Evolutionary conservation across 2,329 filamentous ascomycete genomes (phyloP).

Genomic region (Ophiostoma pallidulum): DNA sequence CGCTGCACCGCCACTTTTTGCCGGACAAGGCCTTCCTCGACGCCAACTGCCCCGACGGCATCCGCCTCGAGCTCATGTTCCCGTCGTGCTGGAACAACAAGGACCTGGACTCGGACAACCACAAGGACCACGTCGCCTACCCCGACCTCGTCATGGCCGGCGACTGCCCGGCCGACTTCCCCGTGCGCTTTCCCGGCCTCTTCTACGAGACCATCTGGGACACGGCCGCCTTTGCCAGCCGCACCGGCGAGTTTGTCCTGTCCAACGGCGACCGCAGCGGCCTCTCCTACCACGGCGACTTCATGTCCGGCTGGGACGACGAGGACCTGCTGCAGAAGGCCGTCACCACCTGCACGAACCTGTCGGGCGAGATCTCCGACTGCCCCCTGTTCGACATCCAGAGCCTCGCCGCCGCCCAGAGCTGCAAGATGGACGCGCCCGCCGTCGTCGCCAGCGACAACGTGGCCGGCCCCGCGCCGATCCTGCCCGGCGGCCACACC

Average conservation of each 20-base stretch:
- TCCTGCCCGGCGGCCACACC: slow-evolving; percentile 55
- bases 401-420: slow-evolving; percentile 37
- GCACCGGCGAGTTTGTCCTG: slow-evolving; percentile 61
- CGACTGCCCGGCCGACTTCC: slow-evolving; percentile 60
- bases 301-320: slow-evolving; percentile 73
- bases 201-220: slow-evolving; percentile 83
- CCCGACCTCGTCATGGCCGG: slow-evolving; percentile 69
- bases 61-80: slow-evolving; percentile 80
- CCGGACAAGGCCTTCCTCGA: slow-evolving; percentile 75
- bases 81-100: slow-evolving; percentile 82
- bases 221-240: slow-evolving; percentile 54
- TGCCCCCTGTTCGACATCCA: slow-evolving; percentile 70
- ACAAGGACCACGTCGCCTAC: slow-evolving; percentile 64
- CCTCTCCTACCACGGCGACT: slow-evolving; percentile 70
- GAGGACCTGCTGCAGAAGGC: slow-evolving; percentile 57
- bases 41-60: slow-evolving; percentile 67
- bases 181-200: slow-evolving; percentile 60
- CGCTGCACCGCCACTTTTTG: slow-evolving; percentile 71
- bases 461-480: slow-evolving; percentile 37
- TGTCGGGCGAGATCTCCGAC: slow-evolving; percentile 58
- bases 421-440: slow-evolving; percentile 57
- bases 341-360: slow-evolving; percentile 65
- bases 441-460: slow-evolving; percentile 48
- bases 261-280: slow-evolving; percentile 65
- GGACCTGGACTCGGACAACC: slow-evolving; percentile 44